Percentiles rank a stretch among this genome's conserved stretches.
Evolutionary conservation across 2,329 filamentous ascomycete genomes (phyloP).

Genomic region (Nemania sp.): DNA sequence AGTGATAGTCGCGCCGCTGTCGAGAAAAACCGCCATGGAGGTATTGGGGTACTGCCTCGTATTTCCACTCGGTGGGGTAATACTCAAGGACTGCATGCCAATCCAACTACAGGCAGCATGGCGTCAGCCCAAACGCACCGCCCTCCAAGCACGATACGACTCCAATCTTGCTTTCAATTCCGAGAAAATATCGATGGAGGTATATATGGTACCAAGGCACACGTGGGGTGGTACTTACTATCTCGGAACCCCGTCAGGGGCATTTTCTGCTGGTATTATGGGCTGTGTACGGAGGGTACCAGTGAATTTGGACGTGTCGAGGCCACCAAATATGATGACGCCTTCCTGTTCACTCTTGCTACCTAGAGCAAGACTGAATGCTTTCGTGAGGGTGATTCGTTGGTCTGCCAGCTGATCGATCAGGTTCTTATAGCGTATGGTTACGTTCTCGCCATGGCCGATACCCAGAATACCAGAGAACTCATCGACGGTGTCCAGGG

Average conservation of each 20-base stretch:
- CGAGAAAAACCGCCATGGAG: conserved; percentile 63
- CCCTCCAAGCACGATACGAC: neutral
- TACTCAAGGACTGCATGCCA: conserved; percentile 48
- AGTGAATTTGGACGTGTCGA: conserved; percentile 66
- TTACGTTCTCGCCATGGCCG: conserved; percentile 61
- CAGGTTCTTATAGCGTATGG: conserved; percentile 54
- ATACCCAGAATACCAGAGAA: conserved; percentile 71
- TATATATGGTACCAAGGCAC: neutral
- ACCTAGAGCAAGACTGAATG: conserved; percentile 68
- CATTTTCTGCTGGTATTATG: conserved; percentile 57
- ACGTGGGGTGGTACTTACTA: conserved; percentile 38
- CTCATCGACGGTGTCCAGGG: conserved; percentile 52
- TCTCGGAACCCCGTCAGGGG: conserved; percentile 57
- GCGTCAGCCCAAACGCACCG: conserved; percentile 8
- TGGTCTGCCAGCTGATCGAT: conserved; percentile 54
- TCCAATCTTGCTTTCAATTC: neutral
- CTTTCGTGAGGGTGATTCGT: conserved; percentile 60
- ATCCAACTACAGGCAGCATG: conserved; percentile 45
- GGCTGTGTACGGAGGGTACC: conserved; percentile 64
- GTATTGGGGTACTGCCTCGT: conserved; percentile 43
- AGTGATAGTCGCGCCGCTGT: conserved; percentile 71
- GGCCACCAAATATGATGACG: conserved; percentile 68
- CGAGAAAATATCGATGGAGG: neutral
- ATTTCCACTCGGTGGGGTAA: conserved; percentile 44
- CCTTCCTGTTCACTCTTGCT: conserved; percentile 62